phyloP scores from a whole-genome alignment of 805 yeast genomes.

The Yamadazyma endophytica region DNA sequence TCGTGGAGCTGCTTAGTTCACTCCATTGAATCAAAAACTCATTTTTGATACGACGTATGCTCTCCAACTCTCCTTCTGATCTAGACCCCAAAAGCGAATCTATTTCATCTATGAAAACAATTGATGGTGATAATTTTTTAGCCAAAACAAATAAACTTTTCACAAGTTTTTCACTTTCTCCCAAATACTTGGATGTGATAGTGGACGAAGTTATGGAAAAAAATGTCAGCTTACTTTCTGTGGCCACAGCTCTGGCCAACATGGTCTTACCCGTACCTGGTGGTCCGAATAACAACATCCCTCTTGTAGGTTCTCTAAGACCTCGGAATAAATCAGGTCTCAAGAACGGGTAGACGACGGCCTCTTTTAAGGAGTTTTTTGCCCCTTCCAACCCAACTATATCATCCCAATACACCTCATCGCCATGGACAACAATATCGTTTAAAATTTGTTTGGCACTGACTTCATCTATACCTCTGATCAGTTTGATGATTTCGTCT shows the following conservation, averaged over 20 bases:
- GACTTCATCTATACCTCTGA: constrained; percentile 68
- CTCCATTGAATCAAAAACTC: constrained; percentile 96
- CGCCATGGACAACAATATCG: constrained; percentile 86
- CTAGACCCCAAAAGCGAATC: constrained; percentile 85
- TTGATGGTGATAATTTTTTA: constrained; percentile 81
- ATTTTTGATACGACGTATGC: constrained; percentile 84
- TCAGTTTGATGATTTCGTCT: constrained; percentile 38
- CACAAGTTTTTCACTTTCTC: constrained; percentile 92
- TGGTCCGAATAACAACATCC: constrained; percentile 96
- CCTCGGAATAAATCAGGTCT: constrained; percentile 92
- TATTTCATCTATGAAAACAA: constrained; percentile 93
- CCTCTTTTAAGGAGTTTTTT: constrained; percentile 82
- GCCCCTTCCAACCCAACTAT: constrained; percentile 91
- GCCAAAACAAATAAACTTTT: constrained; percentile 85
- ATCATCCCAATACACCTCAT: constrained; percentile 91
- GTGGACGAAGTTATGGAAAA: constrained; percentile 85
- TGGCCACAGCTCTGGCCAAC: constrained; percentile 96
- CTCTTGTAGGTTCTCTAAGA: constrained; percentile 88
- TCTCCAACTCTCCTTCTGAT: constrained; percentile 75
- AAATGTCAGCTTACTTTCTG: constrained; percentile 89
- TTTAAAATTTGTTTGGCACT: constrained; percentile 83
- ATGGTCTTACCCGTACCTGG: constrained; percentile 99
- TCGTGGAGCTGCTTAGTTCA: constrained; percentile 73
- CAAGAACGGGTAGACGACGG: constrained; percentile 92
- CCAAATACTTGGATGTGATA: constrained; percentile 79